Base-by-base conservation (phyloP, 164 flowering plant species). In the Vitis labrusca region DNA sequence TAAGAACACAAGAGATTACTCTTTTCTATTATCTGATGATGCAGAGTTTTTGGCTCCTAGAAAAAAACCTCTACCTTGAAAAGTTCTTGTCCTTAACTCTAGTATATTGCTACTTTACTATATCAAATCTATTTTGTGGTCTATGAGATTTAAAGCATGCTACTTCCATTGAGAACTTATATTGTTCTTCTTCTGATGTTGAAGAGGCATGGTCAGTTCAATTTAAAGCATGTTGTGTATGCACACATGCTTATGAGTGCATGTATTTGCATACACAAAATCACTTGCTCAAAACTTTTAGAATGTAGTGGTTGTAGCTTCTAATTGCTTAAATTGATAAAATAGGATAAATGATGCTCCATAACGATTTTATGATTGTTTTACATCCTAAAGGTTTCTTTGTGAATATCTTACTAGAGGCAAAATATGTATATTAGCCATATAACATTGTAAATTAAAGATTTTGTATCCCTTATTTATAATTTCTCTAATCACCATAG, bases 11-110 rank as follows among this genome's bases (percentile, higher is more conserved):
- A 82, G 99, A 63, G 98, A 96, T 74, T 96, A 93, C 79, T 92
- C 99, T 57, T 93, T 91, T 77, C 85, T 96, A 10, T 70, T 86
- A n/a, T 88, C 97, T 14, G 97, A 91, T 61, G 95, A 91, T 79
- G 87, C 89, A 5, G 88, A 87, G 48, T 72, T 83, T 70, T 88
- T 97, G 60, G 85, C 78, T 63, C 78, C 90, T 14, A 17, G 73
- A 62, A 87, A 84, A 69, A 82, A 67, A 53, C 86, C 79, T 54
- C 76, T 74, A 13, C 71, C 85, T 50, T 80, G 73, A 75, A 82
- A 59, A 75, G 76, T 32, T 52, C 68, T 83, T 49, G 71, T 61
- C 59, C 83, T 83, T 37, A 80, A 71, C 15, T 80, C 89, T 78
- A 98, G 99, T 90, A 52, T 55, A 88, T 76, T 57, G 50, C 32